A percentile compares a stretch with the other conserved stretches of the same genome.
These are phyloP conservation scores for Phragmites australis DNA, from an alignment of 176 grass and related monocot species.

Conservation along the genomic window DNA sequence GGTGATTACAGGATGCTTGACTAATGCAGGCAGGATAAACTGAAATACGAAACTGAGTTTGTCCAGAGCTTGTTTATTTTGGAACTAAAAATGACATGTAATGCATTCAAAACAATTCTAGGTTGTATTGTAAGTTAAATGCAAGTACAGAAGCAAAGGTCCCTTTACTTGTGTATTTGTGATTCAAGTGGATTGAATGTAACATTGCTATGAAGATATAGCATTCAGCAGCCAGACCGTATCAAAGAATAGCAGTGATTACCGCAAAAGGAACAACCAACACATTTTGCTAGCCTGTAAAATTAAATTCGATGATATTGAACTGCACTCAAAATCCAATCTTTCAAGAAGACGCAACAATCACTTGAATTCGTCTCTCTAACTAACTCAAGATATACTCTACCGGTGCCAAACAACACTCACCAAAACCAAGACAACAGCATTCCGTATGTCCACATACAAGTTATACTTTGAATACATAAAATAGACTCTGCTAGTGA, in stretches of 20 bases:
- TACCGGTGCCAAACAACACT: neutral
- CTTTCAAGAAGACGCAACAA: neutral
- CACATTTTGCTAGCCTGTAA: neutral
- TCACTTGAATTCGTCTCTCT: neutral
- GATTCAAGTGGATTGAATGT: neutral
- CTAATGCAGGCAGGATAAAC: neutral
- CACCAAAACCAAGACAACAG: neutral
- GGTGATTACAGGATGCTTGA: slow-evolving; percentile 1
- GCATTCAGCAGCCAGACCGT: neutral
- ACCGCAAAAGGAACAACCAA: neutral
- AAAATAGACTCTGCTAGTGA: neutral
- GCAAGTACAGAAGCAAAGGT: neutral
- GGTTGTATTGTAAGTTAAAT: neutral
- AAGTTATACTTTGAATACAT: neutral
- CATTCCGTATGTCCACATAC: neutral
- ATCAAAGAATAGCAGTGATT: neutral
- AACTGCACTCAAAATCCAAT: neutral
- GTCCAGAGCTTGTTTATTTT: neutral
- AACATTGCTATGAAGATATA: neutral
- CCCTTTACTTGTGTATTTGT: neutral
- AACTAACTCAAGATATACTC: neutral
- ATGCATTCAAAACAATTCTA: neutral
- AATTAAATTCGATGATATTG: neutral
- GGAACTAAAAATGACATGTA: neutral
- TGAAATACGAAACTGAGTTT: slow-evolving; percentile 9